These are phyloP conservation scores for Asparagopsis taxiformis DNA, from an alignment of 31 red algal species.

Conservation along the genomic window DNA sequence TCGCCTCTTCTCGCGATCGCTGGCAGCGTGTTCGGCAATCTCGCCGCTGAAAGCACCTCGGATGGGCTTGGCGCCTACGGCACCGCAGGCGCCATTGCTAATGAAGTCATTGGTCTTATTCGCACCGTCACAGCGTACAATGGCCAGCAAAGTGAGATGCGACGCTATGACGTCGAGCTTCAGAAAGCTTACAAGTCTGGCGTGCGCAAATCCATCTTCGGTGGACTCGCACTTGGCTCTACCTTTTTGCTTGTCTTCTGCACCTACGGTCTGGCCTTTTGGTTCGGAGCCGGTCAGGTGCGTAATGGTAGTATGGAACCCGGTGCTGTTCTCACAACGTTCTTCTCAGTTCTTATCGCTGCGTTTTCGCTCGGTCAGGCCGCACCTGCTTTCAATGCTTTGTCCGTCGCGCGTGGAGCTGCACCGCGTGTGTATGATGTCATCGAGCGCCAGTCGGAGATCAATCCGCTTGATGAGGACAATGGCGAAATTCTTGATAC, in stretches of 20 bases:
- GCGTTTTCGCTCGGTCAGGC: not conserved
- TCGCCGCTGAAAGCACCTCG: not conserved
- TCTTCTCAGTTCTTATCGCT: not conserved
- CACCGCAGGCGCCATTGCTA: slow-evolving; percentile 26
- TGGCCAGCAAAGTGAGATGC: not conserved
- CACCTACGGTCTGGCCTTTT: not conserved
- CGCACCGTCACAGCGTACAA: not conserved
- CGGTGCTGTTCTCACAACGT: not conserved
- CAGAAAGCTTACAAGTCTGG: not conserved
- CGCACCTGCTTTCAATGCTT: not conserved
- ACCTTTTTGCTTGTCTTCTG: slow-evolving; percentile 23
- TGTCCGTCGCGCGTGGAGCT: not conserved
- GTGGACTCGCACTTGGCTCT: slow-evolving; percentile 66
- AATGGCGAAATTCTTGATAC: not conserved
- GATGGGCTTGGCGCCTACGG: slow-evolving; percentile 54
- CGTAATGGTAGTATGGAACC: not conserved
- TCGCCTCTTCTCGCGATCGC: not conserved
- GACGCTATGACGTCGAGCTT: not conserved
- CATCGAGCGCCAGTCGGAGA: not conserved
- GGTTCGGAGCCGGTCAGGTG: not conserved
- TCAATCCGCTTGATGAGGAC: not conserved
- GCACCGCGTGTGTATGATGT: not conserved
- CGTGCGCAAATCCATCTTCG: not conserved
- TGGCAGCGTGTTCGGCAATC: not conserved
- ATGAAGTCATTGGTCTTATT: not conserved